phyloP scores from a whole-genome alignment of 2,329 filamentous ascomycete species.

The Exophiala viscosa region DNA sequence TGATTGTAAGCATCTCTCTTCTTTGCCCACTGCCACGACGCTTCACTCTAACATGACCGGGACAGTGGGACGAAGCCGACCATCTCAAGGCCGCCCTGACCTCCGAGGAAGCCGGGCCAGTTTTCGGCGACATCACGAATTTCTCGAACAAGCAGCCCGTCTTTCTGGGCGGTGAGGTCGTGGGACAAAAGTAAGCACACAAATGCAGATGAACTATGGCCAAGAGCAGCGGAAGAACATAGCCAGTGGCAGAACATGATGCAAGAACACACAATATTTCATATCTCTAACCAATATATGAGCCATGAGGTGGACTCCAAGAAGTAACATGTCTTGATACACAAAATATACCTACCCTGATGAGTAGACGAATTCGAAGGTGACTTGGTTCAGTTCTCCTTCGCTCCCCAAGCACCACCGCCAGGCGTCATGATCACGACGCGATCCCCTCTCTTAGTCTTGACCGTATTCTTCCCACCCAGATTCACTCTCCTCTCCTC shows the following conservation, averaged over 20 bases:
- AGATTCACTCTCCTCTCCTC: slow-evolving; percentile 23
- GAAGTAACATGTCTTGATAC: too few species aligned
- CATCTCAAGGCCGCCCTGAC: slow-evolving; percentile 9
- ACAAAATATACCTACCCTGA: too few species aligned
- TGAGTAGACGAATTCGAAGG: background rate
- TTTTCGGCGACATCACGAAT: slow-evolving; percentile 21
- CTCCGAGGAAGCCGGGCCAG: slow-evolving; percentile 8
- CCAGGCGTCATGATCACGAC: slow-evolving; percentile 33
- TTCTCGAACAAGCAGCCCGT: slow-evolving; percentile 19
- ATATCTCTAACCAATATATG: background rate
- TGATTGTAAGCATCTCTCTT: slow-evolving; percentile 1
- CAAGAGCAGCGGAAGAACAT: background rate
- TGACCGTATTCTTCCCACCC: slow-evolving; percentile 29
- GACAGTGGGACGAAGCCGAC: slow-evolving; percentile 17
- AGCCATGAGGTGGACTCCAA: background rate
- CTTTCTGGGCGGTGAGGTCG: slow-evolving; percentile 12
- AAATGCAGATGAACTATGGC: background rate
- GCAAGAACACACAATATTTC: background rate
- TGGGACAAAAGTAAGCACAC: slow-evolving; percentile 2
- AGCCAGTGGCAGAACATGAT: too few species aligned
- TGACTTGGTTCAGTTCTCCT: background rate
- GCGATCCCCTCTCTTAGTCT: slow-evolving; percentile 34
- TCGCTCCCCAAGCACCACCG: slow-evolving; percentile 20
- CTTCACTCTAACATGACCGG: too few species aligned
- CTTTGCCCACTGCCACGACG: too few species aligned